Percentiles rank a stretch among this genome's conserved stretches.
Evolutionary conservation across 441 rosid genomes (phyloP).

Genomic region (Aquilaria agallochum): DNA sequence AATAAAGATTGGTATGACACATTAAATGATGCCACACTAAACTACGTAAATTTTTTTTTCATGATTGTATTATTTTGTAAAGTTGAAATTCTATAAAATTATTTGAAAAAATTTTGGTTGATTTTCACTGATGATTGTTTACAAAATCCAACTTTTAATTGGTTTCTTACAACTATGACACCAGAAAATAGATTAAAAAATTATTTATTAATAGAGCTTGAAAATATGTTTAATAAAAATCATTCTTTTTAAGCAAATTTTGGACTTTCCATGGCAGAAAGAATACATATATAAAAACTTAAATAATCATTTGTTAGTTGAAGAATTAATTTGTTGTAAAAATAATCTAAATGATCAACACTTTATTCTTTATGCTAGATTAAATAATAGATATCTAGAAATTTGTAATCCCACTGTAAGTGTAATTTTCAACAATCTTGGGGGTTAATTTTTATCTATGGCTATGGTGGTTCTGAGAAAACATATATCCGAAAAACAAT

Average conservation of each 20-base stretch:
- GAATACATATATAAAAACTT: accelerated
- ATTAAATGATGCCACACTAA: neutral
- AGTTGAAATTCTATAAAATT: neutral
- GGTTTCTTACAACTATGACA: neutral
- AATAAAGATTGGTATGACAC: neutral
- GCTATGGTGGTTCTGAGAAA: neutral
- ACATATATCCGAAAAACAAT: neutral
- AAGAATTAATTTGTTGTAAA: neutral
- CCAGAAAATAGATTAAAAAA: neutral
- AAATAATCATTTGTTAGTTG: neutral
- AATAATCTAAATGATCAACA: neutral
- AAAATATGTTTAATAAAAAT: neutral
- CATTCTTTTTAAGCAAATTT: too few relatives aligned
- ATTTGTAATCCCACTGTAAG: neutral
- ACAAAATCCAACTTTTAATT: neutral
- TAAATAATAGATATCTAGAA: neutral
- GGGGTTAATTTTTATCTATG: neutral
- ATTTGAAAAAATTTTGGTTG: neutral
- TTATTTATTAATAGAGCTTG: neutral
- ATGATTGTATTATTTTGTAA: neutral
- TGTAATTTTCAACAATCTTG: too few relatives aligned
- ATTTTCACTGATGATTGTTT: neutral
- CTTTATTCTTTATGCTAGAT: neutral
- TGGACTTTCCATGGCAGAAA: too few relatives aligned
- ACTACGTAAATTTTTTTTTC: neutral